Conservation (phyloP, 2,329 filamentous ascomycete genomes). For the Nothophaeocryptopus gaeumannii region DNA sequence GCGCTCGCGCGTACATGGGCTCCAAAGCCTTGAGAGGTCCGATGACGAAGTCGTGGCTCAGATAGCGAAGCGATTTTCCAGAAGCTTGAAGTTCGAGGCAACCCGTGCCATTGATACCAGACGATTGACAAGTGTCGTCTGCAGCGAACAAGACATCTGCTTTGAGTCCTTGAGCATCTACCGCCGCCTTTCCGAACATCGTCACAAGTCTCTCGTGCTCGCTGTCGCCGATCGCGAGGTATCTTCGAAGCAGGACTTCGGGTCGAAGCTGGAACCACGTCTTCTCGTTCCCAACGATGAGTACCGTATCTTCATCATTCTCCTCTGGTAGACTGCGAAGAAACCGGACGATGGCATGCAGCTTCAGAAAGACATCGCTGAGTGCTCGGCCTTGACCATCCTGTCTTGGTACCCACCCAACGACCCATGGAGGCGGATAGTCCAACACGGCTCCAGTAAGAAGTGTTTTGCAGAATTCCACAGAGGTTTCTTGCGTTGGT, state of each 20-base stretch:
- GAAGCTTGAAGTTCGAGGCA: constrained; percentile 8
- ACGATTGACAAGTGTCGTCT: constrained; percentile 4
- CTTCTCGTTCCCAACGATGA: constrained; percentile 11
- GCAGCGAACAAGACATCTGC: constrained; percentile 13
- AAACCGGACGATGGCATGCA: constrained; percentile 8
- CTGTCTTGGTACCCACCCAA: constrained; percentile 1
- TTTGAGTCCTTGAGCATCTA: neutral
- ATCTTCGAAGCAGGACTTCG: constrained; percentile 15
- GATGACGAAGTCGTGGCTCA: constrained; percentile 12
- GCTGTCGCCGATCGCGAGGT: constrained; percentile 4
- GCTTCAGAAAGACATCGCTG: constrained; percentile 4
- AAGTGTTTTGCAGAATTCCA: constrained; percentile 16
- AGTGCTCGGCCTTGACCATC: neutral
- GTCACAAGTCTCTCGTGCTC: neutral
- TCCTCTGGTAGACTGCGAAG: constrained; percentile 2
- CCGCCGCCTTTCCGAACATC: neutral
- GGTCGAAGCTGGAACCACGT: constrained; percentile 19
- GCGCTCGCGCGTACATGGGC: constrained; percentile 8
- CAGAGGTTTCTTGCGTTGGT: constrained; percentile 1
- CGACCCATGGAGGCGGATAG: constrained; percentile 14
- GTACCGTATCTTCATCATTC: constrained; percentile 8
- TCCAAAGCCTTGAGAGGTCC: constrained; percentile 8
- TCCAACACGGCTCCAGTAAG: constrained; percentile 12
- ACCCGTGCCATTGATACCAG: neutral
- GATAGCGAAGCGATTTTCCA: constrained; percentile 8